Evolutionary conservation across 2,329 filamentous ascomycete species (phyloP), one percentile per base, ranked within the genome.

Genomic region (Ilyonectria sp.): DNA sequence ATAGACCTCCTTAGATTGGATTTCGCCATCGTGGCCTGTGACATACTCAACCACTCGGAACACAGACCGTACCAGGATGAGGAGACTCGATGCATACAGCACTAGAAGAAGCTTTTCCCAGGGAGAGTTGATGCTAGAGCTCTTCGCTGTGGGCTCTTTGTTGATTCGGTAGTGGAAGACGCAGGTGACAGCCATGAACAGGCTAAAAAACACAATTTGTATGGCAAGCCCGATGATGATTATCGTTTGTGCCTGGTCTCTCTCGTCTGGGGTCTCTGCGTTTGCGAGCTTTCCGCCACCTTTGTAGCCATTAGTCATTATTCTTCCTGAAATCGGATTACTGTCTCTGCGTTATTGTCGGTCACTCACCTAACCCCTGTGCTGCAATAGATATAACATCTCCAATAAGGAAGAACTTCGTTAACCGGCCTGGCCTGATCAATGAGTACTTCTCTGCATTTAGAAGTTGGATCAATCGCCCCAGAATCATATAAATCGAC

Each of bases 181-280:
- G 2, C 79, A 68, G 0, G 85, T 80, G 0, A 82, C 79, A 1
- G 83, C 54, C 19, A 88, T 76, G 70, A 90, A 90, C 46, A 87
- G 77, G 3, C 79, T 79, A 60, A 88, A 59, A 86, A 86, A 82
- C 10, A 86, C 40, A 11, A 90, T 80, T 70, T 90, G 88, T 3
- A 89, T 74, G 10, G 83, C 76, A 1, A 90, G 76, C 3, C 87
- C 87, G 3, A 71, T 82, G 11, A 89, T 77, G 15, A 89, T 83
- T 46, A 89, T 76, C 3, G 82, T 80, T 58, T 85, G 75, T 44
- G 83, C 85, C 1, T 74, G 69, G n/a, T 70, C 46, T 7, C 60
- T 13, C 19, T 62, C 31, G 8, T 37, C 33, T n/a, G 54, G 19
- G 2, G 46, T 43, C 17, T 60, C 35, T 9, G 54, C 65, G n/a